phyloP scores from a whole-genome alignment of 2,329 filamentous ascomycete genomes.

The Talaromyces atroroseus region DNA sequence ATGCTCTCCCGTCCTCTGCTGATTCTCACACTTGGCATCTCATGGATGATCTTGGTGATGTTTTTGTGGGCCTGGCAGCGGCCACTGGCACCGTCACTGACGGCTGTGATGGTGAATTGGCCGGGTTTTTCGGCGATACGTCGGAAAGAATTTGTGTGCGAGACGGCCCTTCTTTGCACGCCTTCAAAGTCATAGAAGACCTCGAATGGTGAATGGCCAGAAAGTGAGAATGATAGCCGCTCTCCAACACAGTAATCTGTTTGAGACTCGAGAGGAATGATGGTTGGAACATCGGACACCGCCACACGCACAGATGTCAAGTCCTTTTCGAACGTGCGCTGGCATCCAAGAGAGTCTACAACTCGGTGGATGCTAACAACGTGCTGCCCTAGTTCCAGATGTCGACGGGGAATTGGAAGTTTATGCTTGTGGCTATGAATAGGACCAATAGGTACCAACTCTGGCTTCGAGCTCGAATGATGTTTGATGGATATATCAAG shows the following conservation, averaged over 20 bases:
- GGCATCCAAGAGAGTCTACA: constrained; percentile 79
- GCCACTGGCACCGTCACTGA: constrained; percentile 76
- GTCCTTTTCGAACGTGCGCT: constrained; percentile 66
- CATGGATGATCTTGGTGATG: constrained; percentile 78
- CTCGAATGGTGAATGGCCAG: constrained; percentile 86
- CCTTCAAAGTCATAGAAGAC: constrained; percentile 88
- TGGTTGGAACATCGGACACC: constrained; percentile 87
- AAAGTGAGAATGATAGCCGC: constrained; percentile 83
- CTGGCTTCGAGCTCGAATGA: constrained; percentile 70
- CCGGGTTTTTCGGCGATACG: constrained; percentile 90
- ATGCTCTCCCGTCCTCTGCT: constrained; percentile 74
- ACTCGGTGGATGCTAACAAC: constrained; percentile 85
- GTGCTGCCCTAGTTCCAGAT: constrained; percentile 83
- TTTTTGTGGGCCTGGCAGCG: constrained; percentile 77
- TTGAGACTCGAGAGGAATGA: constrained; percentile 78
- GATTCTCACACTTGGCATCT: constrained; percentile 85
- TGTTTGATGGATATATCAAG: constrained; percentile 93
- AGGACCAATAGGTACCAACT: constrained; percentile 74
- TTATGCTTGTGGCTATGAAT: constrained; percentile 70
- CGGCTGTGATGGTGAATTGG: constrained; percentile 76
- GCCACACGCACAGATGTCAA: constrained; percentile 80
- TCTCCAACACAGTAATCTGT: constrained; percentile 94
- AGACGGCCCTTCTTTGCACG: constrained; percentile 68
- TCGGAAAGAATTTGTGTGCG: constrained; percentile 71
- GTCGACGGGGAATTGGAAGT: constrained; percentile 76